Conservation (phyloP, 2,329 filamentous ascomycete species). For the Claviceps monticola region DNA sequence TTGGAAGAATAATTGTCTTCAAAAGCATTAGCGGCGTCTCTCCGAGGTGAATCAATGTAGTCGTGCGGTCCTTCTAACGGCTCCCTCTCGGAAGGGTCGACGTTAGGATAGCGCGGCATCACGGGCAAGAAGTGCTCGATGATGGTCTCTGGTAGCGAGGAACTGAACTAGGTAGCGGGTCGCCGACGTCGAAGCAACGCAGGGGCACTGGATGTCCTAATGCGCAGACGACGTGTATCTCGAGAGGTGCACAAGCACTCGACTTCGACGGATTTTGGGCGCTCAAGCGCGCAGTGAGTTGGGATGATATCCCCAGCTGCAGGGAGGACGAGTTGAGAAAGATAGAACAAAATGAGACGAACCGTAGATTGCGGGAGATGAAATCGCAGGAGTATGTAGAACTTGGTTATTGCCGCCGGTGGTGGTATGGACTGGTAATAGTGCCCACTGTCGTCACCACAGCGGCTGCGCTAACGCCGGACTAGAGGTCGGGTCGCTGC, state of each 20-base stretch:
- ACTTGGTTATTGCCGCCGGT: not conserved
- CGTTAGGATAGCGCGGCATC: constrained; percentile 19
- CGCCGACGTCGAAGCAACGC: not conserved
- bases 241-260: not conserved
- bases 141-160: not conserved
- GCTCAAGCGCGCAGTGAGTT: not conserved
- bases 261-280: not conserved
- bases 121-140: not conserved
- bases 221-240: not conserved
- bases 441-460: not conserved
- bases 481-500: constrained; percentile 2
- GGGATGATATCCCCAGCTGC: not conserved
- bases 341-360: not conserved
- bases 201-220: not conserved
- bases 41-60: not conserved
- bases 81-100: constrained; percentile 22
- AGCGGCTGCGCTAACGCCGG: not conserved
- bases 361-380: not conserved
- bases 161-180: not conserved
- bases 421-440: not conserved
- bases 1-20: constrained; percentile 1
- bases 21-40: constrained; percentile 10
- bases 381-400: not conserved
- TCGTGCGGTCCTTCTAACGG: constrained; percentile 16
- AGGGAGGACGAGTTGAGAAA: not conserved